These are phyloP conservation scores for Telopea speciosissima DNA, from an alignment of 177 flowering plant genomes.

Conservation along the genomic window DNA sequence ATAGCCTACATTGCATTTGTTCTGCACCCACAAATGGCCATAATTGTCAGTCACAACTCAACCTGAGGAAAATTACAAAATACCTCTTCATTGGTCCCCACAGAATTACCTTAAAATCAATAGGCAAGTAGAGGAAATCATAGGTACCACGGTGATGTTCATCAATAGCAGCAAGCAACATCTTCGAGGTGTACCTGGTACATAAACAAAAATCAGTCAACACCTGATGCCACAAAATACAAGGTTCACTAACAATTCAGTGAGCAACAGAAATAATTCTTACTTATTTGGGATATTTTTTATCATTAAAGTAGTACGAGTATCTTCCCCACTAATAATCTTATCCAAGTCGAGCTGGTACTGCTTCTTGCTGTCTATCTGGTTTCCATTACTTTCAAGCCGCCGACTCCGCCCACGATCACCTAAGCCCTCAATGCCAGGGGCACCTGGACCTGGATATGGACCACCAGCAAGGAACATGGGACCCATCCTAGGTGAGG, in stretches of 20 bases:
- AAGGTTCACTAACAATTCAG: neutral
- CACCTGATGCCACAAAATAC: neutral
- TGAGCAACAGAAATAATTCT: conserved; percentile 9
- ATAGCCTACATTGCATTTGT: conserved; percentile 98
- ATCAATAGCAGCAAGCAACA: conserved; percentile 93
- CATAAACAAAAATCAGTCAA: conserved; percentile 7
- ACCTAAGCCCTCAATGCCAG: conserved; percentile 42
- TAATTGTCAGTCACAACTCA: conserved; percentile 11
- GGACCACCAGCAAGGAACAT: conserved; percentile 52
- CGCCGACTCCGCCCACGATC: conserved; percentile 71
- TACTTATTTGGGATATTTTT: conserved; percentile 99
- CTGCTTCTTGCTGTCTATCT: conserved; percentile 71
- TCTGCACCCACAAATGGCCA: conserved; percentile 49
- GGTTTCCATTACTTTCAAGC: conserved; percentile 55
- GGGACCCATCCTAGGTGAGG: conserved; percentile 65
- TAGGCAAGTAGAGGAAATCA: conserved; percentile 94
- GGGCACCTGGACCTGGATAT: conserved; percentile 39
- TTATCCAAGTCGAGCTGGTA: conserved; percentile 95
- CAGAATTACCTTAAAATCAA: conserved; percentile 86
- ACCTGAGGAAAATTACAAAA: neutral
- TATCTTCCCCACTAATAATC: conserved; percentile 78
- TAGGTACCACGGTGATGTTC: conserved; percentile 84
- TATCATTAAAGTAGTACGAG: conserved; percentile 89
- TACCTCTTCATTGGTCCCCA: neutral
- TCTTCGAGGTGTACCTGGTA: conserved; percentile 90